A percentile compares a stretch with the other conserved stretches of the same genome.
Conservation (phyloP, 2,329 filamentous ascomycete genomes). For the Thermothelomyces thermophilus region DNA sequence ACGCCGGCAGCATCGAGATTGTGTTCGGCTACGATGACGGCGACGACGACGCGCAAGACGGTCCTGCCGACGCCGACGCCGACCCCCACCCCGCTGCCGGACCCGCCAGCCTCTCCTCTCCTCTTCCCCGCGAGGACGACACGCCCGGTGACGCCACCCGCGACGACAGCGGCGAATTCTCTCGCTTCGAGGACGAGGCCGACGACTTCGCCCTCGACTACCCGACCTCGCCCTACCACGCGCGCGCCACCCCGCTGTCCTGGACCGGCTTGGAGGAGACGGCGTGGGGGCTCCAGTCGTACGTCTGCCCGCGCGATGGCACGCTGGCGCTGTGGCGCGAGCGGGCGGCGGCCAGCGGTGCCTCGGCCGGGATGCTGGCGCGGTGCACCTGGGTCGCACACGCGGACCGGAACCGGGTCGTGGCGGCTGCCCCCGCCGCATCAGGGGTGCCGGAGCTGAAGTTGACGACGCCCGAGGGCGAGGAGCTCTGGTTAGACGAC, state of each 20-base stretch:
- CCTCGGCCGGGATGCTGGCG: neutral
- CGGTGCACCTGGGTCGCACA: neutral
- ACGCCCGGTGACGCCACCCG: too few relatives aligned
- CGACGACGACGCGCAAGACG: too few relatives aligned
- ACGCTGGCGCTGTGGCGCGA: neutral
- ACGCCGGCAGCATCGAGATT: neutral
- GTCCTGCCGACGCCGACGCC: too few relatives aligned
- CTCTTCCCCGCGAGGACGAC: neutral
- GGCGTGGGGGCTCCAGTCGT: neutral
- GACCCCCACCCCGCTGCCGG: too few relatives aligned
- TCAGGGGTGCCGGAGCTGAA: neutral
- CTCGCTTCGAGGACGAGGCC: neutral
- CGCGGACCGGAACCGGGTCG: neutral
- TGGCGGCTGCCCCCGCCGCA: too few relatives aligned
- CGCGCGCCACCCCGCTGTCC: neutral
- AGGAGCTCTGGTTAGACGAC: slow-evolving; percentile 6
- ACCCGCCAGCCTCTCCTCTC: too few relatives aligned
- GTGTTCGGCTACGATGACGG: too few relatives aligned
- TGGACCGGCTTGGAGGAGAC: slow-evolving; percentile 3
- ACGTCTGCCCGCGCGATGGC: neutral
- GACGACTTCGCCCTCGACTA: neutral
- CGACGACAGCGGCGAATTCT: too few relatives aligned
- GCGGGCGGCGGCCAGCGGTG: neutral
- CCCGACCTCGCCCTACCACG: neutral
- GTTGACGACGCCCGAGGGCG: slow-evolving; percentile 2